Conservation (phyloP, 1,284 basidiomycete species). For the Gymnopus androsaceus region DNA sequence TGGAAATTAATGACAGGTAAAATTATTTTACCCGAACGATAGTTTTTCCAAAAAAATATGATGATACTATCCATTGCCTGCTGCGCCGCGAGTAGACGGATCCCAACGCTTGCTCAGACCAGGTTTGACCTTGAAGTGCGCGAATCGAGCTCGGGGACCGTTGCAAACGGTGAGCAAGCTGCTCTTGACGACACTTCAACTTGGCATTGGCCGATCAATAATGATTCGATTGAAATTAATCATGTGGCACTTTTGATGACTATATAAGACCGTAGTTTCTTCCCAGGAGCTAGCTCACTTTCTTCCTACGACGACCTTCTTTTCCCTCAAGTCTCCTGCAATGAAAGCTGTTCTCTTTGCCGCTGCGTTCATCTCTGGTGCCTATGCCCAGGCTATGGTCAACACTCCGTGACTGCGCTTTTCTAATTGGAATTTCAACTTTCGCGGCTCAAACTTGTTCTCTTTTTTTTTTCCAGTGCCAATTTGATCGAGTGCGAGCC, state of each 20-base stretch:
- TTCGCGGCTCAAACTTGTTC: too few relatives aligned
- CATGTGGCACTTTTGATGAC: neutral
- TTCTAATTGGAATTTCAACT: neutral
- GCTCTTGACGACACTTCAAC: neutral
- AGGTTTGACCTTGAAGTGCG: neutral
- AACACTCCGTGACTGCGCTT: constrained; percentile 59
- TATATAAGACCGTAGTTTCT: constrained; percentile 1
- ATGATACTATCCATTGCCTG: too few relatives aligned
- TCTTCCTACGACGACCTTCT: constrained; percentile 27
- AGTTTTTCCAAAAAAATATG: too few relatives aligned
- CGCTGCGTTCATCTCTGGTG: constrained; percentile 39
- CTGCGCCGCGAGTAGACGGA: too few relatives aligned
- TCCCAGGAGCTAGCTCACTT: constrained; percentile 4
- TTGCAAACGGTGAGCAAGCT: neutral
- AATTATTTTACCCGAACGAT: too few relatives aligned
- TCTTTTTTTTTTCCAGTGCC: constrained; percentile 30
- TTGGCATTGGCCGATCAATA: neutral
- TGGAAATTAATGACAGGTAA: too few relatives aligned
- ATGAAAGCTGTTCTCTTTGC: constrained; percentile 49
- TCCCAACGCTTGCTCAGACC: neutral
- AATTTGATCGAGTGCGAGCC: constrained; percentile 55
- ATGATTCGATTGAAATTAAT: neutral
- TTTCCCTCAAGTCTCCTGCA: constrained; percentile 22
- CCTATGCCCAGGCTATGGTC: constrained; percentile 48
- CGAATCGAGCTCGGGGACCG: neutral